Percentiles rank a stretch among this genome's conserved stretches.
phyloP scores from a whole-genome alignment of 345 rosid genomes.

The Eucalyptus erythrocorys region DNA sequence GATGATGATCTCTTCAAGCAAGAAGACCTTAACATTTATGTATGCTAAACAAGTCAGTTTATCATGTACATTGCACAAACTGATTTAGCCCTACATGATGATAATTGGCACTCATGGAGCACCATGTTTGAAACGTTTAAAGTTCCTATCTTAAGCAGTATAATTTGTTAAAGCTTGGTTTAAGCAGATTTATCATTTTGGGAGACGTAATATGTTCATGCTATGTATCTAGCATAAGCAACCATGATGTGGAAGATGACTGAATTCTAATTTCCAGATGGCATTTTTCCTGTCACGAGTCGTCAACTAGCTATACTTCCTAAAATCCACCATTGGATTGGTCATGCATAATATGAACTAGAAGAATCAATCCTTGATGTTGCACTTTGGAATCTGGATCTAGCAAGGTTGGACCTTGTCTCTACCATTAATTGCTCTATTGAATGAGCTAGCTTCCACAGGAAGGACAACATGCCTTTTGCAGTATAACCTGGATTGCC shows the following conservation, averaged over 20 bases:
- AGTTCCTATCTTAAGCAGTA: neutral
- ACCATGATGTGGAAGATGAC: neutral
- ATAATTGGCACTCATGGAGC: neutral
- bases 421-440: neutral
- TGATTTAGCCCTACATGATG: neutral
- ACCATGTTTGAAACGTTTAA: neutral
- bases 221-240: neutral
- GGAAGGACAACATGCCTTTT: neutral
- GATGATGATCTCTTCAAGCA: neutral
- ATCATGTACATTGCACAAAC: neutral
- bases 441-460: neutral
- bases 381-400: neutral
- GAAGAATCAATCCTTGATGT: neutral
- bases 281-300: neutral
- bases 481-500: neutral
- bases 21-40: neutral
- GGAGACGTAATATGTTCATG: neutral
- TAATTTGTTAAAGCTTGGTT: neutral
- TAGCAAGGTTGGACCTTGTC: neutral
- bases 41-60: neutral
- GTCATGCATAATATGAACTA: neutral
- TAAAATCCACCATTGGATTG: neutral
- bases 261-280: neutral
- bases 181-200: neutral
- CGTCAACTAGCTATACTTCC: neutral